A percentile compares a stretch with the other conserved stretches of the same genome.
Conservation (phyloP, 495 filamentous ascomycete species). For the Echria macrotheca region DNA sequence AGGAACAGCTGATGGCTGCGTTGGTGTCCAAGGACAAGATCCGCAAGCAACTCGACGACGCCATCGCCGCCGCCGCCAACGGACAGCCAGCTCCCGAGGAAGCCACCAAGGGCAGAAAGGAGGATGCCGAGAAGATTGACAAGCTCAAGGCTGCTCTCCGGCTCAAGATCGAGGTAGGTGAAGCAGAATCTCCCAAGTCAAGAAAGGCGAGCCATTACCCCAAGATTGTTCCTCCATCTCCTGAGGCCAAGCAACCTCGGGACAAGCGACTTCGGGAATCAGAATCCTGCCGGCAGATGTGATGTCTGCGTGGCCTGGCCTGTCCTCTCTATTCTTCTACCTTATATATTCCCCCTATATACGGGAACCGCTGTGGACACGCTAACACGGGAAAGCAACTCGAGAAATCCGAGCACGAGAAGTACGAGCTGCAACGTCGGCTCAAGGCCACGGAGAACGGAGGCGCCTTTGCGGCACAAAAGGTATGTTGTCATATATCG, state of each 20-base stretch:
- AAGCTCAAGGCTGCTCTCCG: slow-evolving; percentile 43
- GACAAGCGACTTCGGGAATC: no score
- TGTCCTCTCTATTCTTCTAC: no score
- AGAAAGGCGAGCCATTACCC: slow-evolving; percentile 7
- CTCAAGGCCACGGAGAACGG: slow-evolving; percentile 42
- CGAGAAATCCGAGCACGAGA: slow-evolving; percentile 45
- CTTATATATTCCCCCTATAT: no score
- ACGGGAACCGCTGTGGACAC: no score
- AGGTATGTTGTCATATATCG: slow-evolving; percentile 33
- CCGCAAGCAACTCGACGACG: slow-evolving; percentile 44
- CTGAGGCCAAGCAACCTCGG: no score
- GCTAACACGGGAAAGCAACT: no score
- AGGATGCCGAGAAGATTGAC: slow-evolving; percentile 47
- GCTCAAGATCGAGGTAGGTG: slow-evolving; percentile 44
- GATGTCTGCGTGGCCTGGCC: no score
- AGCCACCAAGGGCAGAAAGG: slow-evolving; percentile 35
- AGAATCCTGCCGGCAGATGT: no score
- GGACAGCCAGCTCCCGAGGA: slow-evolving; percentile 10
- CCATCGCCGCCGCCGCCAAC: slow-evolving; percentile 11
- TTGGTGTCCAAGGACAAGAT: slow-evolving; percentile 51
- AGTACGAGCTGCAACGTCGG: slow-evolving; percentile 41
- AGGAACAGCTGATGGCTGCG: slow-evolving; percentile 45
- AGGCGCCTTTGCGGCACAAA: slow-evolving; percentile 39
- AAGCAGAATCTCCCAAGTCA: no score
- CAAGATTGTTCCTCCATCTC: slow-evolving; percentile 12